Evolutionary conservation across 352 stramenopile genomes (phyloP).

Genomic region (Halophytophthora polymorphica): DNA sequence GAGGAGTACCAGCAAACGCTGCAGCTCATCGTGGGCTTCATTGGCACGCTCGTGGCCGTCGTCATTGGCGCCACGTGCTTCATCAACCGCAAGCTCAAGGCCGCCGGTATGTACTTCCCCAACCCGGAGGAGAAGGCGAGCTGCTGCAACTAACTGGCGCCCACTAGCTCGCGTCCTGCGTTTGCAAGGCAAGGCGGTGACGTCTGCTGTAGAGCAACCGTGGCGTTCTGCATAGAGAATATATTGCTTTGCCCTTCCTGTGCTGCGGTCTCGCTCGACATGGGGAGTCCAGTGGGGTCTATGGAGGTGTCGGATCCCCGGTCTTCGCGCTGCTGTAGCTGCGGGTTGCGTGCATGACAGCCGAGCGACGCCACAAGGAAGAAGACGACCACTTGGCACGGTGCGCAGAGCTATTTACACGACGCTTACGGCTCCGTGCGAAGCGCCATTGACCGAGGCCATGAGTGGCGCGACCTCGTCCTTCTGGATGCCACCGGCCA

Average conservation of each 20-base stretch:
- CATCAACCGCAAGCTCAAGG: slow-evolving; percentile 86
- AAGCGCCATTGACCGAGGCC: slow-evolving; percentile 27
- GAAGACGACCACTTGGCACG: neutral
- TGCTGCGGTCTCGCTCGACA: slow-evolving; percentile 8
- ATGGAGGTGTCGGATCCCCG: slow-evolving; percentile 13
- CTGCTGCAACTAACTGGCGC: slow-evolving; percentile 42
- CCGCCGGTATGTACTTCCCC: slow-evolving; percentile 74
- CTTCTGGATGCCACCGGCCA: slow-evolving; percentile 32
- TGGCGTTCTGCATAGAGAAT: neutral
- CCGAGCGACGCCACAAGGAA: neutral
- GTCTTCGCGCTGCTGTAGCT: slow-evolving; percentile 6
- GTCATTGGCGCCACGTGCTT: slow-evolving; percentile 52
- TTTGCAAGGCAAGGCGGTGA: slow-evolving; percentile 15
- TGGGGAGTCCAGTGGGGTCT: slow-evolving; percentile 13
- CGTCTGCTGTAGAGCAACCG: slow-evolving; percentile 2
- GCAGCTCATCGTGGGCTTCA: slow-evolving; percentile 65
- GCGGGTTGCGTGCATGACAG: slow-evolving; percentile 1
- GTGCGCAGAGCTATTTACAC: slow-evolving; percentile 14
- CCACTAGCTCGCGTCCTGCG: neutral
- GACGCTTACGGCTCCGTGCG: slow-evolving; percentile 36
- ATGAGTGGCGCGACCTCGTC: slow-evolving; percentile 51
- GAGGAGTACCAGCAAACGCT: slow-evolving; percentile 68
- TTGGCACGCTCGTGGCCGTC: slow-evolving; percentile 61
- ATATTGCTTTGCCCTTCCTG: neutral
- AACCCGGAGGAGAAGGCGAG: slow-evolving; percentile 51